Percentiles rank a stretch among this genome's conserved stretches.
Evolutionary conservation across 345 rosid species (phyloP).

Genomic region (Salix koriyanagi): DNA sequence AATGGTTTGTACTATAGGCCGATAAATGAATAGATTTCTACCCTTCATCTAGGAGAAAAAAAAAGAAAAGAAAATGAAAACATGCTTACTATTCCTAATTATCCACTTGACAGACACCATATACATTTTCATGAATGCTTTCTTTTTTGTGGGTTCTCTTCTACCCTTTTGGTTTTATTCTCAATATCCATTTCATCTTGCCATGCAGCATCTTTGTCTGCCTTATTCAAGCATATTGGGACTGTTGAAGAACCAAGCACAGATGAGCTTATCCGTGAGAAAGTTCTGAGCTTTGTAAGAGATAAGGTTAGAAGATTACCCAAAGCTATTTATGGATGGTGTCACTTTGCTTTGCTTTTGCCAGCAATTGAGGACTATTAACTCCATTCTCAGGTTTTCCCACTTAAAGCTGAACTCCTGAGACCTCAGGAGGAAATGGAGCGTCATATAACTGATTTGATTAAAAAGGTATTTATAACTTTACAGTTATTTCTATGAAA

Average conservation of each 20-base stretch:
- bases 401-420: constrained; percentile 80
- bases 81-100: neutral
- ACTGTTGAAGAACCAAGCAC: constrained; percentile 67
- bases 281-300: constrained; percentile 71
- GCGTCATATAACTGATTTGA: constrained; percentile 80
- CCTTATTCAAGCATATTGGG: constrained; percentile 77
- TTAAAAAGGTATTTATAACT: constrained; percentile 57
- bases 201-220: constrained; percentile 71
- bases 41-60: neutral
- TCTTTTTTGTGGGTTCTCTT: neutral
- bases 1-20: neutral
- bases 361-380: constrained; percentile 8
- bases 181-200: constrained; percentile 9
- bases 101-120: neutral
- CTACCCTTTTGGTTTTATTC: neutral
- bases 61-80: neutral
- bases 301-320: constrained; percentile 62
- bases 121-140: neutral
- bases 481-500: no score
- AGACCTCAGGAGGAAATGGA: constrained; percentile 98
- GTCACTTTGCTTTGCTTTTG: neutral
- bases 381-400: constrained; percentile 62
- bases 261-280: constrained; percentile 76
- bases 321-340: neutral
- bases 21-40: neutral